A percentile compares a stretch with the other conserved stretches of the same genome.
These are phyloP conservation scores for Collybiopsis confluens DNA, from an alignment of 768 basidiomycete species.

Conservation along the genomic window DNA sequence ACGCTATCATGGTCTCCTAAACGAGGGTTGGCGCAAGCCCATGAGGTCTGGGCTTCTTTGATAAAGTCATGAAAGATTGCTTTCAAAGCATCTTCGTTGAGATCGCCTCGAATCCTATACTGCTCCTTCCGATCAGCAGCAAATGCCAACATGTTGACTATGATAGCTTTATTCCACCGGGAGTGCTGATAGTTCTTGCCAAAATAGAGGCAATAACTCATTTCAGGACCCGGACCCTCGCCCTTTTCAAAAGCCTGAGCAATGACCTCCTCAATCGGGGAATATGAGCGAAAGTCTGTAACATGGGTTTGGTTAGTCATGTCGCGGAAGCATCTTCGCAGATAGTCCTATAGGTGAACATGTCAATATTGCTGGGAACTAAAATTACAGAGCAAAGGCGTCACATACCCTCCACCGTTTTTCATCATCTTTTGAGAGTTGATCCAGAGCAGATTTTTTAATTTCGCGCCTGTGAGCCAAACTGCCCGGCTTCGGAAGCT, in stretches of 20 bases:
- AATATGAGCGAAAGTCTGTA: neutral
- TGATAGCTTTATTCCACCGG: neutral
- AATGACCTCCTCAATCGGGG: neutral
- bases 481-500: neutral
- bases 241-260: neutral
- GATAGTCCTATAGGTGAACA: neutral
- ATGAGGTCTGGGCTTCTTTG: neutral
- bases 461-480: neutral
- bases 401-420: neutral
- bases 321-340: neutral
- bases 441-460: neutral
- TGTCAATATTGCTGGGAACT: neutral
- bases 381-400: neutral
- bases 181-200: neutral
- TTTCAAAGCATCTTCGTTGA: neutral
- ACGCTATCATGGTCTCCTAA: too few species aligned
- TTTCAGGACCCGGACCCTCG: neutral
- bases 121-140: neutral
- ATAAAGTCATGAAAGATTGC: neutral
- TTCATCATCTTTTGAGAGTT: neutral
- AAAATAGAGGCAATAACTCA: neutral
- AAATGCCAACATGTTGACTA: neutral
- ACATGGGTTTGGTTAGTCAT: neutral
- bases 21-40: neutral
- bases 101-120: neutral